Percentiles rank a stretch among this genome's conserved stretches.
Conservation (phyloP, 495 filamentous ascomycete species). For the Hyaloscypha variabilis region DNA sequence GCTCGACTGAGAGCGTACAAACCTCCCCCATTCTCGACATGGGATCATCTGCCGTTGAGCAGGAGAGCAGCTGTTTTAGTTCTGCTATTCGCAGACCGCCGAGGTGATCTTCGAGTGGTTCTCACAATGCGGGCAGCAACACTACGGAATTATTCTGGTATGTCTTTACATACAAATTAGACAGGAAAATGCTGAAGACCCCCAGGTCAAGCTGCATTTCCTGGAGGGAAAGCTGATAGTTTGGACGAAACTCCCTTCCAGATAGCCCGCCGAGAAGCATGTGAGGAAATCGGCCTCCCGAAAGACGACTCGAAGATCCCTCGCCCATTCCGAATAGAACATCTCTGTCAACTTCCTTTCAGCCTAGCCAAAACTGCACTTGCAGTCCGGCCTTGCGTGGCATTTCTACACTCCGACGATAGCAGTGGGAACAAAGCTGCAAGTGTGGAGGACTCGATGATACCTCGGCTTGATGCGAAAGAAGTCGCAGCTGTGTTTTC, state of each 20-base stretch:
- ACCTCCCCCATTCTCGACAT: slow-evolving; percentile 55
- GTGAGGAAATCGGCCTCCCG: slow-evolving; percentile 88
- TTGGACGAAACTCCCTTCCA: slow-evolving; percentile 56
- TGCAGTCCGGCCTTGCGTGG: slow-evolving; percentile 83
- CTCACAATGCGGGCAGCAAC: slow-evolving; percentile 83
- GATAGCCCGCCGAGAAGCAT: slow-evolving; percentile 85
- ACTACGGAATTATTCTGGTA: slow-evolving; percentile 57
- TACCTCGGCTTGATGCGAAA: slow-evolving; percentile 77
- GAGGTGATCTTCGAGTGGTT: slow-evolving; percentile 78
- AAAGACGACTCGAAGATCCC: slow-evolving; percentile 63
- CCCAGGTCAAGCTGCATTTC: slow-evolving; percentile 80
- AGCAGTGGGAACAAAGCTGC: slow-evolving; percentile 13
- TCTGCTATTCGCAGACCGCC: slow-evolving; percentile 78
- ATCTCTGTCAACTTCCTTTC: slow-evolving; percentile 79
- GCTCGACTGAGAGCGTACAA: slow-evolving; percentile 73
- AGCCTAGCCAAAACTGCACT: slow-evolving; percentile 81
- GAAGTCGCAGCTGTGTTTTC: slow-evolving; percentile 94
- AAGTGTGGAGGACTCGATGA: slow-evolving; percentile 62
- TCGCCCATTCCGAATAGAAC: slow-evolving; percentile 74
- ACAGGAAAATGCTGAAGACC: slow-evolving; percentile 15
- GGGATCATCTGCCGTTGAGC: slow-evolving; percentile 64
- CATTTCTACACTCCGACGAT: slow-evolving; percentile 67
- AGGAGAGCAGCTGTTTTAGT: slow-evolving; percentile 82
- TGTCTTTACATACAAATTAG: neutral
- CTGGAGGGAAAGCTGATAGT: slow-evolving; percentile 68